phyloP scores from a whole-genome alignment of 2,329 filamentous ascomycete species.

The Geosmithia morbida region DNA sequence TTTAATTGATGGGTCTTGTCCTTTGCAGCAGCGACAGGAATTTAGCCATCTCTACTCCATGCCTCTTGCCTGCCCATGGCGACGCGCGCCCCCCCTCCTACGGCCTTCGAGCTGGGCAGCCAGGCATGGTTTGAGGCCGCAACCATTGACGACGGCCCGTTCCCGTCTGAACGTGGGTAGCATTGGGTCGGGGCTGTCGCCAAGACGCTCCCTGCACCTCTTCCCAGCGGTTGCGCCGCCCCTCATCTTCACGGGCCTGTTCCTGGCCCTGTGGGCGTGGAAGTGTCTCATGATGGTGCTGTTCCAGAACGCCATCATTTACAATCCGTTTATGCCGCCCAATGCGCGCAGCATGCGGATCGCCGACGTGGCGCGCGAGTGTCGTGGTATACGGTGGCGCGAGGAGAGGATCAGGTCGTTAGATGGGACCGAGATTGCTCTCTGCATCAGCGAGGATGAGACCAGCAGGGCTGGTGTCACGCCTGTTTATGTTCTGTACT shows the following conservation, averaged over 20 bases:
- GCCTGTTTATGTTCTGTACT: conserved; percentile 40
- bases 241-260: conserved; percentile 48
- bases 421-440: conserved; percentile 51
- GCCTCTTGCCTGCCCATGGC: conserved; percentile 7
- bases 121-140: not conserved
- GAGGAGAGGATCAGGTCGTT: conserved; percentile 43
- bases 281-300: conserved; percentile 61
- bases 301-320: conserved; percentile 72
- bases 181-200: too few relatives aligned
- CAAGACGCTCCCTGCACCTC: conserved; percentile 12
- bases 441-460: conserved; percentile 34
- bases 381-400: conserved; percentile 50
- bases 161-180: too few relatives aligned
- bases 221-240: conserved; percentile 45
- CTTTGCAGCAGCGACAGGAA: not conserved
- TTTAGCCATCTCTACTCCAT: not conserved
- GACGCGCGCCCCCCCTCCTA: conserved; percentile 9
- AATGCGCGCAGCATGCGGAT: conserved; percentile 55
- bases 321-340: conserved; percentile 63
- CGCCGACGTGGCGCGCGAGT: conserved; percentile 43
- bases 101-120: conserved; percentile 3
- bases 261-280: conserved; percentile 49
- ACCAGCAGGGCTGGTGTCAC: conserved; percentile 1
- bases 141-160: conserved; percentile 3
- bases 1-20: not conserved